phyloP scores from a whole-genome alignment of 441 rosid species.

The Jatropha multifida region DNA sequence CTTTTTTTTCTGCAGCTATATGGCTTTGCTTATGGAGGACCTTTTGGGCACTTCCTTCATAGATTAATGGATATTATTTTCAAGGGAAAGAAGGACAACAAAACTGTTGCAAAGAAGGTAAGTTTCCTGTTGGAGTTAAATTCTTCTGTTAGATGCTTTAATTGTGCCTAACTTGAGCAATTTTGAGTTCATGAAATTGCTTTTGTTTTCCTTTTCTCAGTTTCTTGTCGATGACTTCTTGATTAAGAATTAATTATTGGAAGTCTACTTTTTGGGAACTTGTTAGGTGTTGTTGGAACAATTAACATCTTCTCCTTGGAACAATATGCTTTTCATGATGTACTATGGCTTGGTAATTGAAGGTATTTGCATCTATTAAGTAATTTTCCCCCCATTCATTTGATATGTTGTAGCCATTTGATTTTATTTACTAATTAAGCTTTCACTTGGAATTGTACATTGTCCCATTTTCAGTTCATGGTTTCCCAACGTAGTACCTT shows the following conservation, averaged over 20 bases:
- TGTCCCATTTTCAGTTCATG: not conserved
- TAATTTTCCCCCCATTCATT: not conserved
- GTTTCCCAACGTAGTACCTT: not conserved
- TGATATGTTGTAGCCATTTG: not conserved
- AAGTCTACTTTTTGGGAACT: not conserved
- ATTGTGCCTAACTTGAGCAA: not conserved
- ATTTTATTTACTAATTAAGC: not conserved
- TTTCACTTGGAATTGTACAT: not conserved
- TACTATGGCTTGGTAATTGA: slow-evolving; percentile 88
- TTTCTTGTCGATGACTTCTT: not conserved
- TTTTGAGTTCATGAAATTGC: not conserved
- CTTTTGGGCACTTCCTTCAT: slow-evolving; percentile 93
- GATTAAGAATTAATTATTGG: slow-evolving; percentile 3
- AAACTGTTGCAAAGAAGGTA: slow-evolving; percentile 84
- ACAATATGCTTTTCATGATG: slow-evolving; percentile 78
- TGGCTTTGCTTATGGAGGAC: slow-evolving; percentile 85
- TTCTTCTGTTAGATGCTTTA: not conserved
- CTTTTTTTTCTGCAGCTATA: slow-evolving; percentile 49
- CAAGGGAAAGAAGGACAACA: slow-evolving; percentile 69
- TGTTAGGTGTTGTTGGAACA: slow-evolving; percentile 84
- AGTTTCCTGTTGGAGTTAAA: not conserved
- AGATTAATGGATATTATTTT: slow-evolving; percentile 75
- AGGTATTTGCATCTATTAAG: slow-evolving; percentile 42
- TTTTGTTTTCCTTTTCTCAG: not conserved
- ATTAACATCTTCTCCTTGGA: slow-evolving; percentile 80